These are phyloP conservation scores for Kodamaea kakaduensis DNA, from an alignment of 805 yeast genomes.

Conservation along the genomic window DNA sequence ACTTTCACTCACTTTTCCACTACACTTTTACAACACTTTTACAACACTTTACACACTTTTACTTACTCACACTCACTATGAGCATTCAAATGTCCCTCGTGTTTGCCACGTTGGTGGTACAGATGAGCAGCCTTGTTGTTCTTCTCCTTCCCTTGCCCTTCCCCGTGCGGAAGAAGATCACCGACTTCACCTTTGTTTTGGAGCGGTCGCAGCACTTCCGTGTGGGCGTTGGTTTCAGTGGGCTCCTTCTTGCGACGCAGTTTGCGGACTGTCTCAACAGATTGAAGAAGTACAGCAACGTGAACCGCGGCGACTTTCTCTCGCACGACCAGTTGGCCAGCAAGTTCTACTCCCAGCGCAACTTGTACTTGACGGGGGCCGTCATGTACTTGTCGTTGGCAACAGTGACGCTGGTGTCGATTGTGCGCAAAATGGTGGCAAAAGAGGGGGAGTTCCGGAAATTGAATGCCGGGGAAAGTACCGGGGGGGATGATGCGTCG, in stretches of 20 bases:
- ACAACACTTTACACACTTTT: too few relatives aligned
- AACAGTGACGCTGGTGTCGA: slow-evolving; percentile 50
- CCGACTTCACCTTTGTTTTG: slow-evolving; percentile 32
- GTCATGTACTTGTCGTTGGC: slow-evolving; percentile 53
- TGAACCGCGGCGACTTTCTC: slow-evolving; percentile 17
- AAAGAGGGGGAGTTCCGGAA: slow-evolving; percentile 34
- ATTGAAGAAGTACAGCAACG: slow-evolving; percentile 20
- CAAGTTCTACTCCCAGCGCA: slow-evolving; percentile 61
- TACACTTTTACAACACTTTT: too few relatives aligned
- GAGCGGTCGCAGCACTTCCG: slow-evolving; percentile 38
- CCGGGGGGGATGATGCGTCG: slow-evolving; percentile 12
- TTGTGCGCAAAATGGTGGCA: slow-evolving; percentile 49
- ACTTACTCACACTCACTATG: slow-evolving; percentile 33
- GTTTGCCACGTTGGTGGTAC: slow-evolving; percentile 47
- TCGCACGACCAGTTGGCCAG: slow-evolving; percentile 52
- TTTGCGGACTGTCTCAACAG: slow-evolving; percentile 54
- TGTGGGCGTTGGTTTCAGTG: slow-evolving; percentile 42
- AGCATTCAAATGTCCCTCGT: slow-evolving; percentile 44
- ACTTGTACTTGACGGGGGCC: slow-evolving; percentile 59
- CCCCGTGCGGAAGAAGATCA: slow-evolving; percentile 41
- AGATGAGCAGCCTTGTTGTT: slow-evolving; percentile 47
- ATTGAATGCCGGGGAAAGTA: slow-evolving; percentile 11
- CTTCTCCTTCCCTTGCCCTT: slow-evolving; percentile 56
- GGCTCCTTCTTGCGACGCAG: slow-evolving; percentile 43
- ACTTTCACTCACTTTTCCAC: too few relatives aligned